These are phyloP conservation scores for Aquilaria yunnanensis DNA, from an alignment of 345 rosid species.

Conservation along the genomic window DNA sequence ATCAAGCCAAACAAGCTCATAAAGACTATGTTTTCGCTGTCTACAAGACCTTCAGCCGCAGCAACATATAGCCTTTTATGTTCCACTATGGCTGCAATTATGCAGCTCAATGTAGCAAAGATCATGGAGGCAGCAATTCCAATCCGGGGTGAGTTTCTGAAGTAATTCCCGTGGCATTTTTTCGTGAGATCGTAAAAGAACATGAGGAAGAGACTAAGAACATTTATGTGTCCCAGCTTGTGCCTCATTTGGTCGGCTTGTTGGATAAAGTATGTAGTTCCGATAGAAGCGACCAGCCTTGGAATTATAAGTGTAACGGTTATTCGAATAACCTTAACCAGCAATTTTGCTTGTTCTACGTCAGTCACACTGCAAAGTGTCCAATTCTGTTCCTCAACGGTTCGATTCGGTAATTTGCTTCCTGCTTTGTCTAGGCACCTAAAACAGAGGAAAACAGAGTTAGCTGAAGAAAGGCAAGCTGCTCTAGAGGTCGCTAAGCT, in stretches of 20 bases:
- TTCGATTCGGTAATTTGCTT: constrained; percentile 19
- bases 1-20: constrained; percentile 33
- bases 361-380: constrained; percentile 20
- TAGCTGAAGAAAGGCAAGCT: too few relatives aligned
- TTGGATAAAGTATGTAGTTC: constrained; percentile 31
- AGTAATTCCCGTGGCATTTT: background rate
- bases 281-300: constrained; percentile 27
- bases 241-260: constrained; percentile 31
- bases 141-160: constrained; percentile 14
- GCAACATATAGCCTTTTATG: constrained; percentile 20
- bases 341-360: constrained; percentile 32
- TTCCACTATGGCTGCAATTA: constrained; percentile 33
- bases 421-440: constrained; percentile 37
- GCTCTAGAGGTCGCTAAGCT: too few relatives aligned
- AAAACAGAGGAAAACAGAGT: background rate
- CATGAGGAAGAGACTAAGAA: constrained; percentile 29
- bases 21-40: constrained; percentile 19
- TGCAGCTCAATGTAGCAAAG: constrained; percentile 24
- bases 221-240: constrained; percentile 20
- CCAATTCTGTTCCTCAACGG: constrained; percentile 29
- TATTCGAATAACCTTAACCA: constrained; percentile 21
- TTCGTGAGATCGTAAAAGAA: constrained; percentile 18
- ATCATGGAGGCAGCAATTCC: constrained; percentile 32
- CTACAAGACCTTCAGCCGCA: constrained; percentile 12
- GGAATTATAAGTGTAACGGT: constrained; percentile 23